Conservation (phyloP, 441 rosid species). For the Arabidopsis hybrid region DNA sequence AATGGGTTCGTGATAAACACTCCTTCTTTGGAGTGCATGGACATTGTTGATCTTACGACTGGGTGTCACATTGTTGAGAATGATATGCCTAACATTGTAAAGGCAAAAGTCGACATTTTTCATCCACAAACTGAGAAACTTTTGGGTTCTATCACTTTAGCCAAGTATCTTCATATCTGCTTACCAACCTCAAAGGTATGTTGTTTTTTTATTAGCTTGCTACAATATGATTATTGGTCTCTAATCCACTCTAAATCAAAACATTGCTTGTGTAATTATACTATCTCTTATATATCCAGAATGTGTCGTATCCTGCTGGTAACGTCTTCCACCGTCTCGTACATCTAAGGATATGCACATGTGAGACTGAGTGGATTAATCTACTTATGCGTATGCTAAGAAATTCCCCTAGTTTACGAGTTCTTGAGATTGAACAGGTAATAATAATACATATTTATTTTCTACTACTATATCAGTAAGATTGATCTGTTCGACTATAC, state of each 20-base stretch:
- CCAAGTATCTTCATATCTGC: constrained; percentile 5
- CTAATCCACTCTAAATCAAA: no score
- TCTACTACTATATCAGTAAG: no score
- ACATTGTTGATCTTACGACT: not conserved
- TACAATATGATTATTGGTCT: no score
- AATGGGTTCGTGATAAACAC: not conserved
- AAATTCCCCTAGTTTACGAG: constrained; percentile 15
- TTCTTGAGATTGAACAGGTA: constrained; percentile 19
- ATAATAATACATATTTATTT: no score
- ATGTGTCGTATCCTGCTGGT: constrained; percentile 23
- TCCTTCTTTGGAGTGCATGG: not conserved
- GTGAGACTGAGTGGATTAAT: constrained; percentile 23
- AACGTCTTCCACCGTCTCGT: constrained; percentile 19
- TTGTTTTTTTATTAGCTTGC: not conserved
- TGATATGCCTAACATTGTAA: not conserved
- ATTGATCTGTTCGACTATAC: no score
- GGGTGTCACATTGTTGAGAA: constrained; percentile 17
- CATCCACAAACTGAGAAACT: not conserved
- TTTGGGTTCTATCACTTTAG: constrained; percentile 5
- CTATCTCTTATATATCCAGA: not conserved
- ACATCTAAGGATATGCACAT: constrained; percentile 18
- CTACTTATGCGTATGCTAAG: constrained; percentile 26
- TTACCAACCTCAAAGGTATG: constrained; percentile 8
- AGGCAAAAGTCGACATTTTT: not conserved
- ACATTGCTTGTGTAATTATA: not conserved